Base-by-base conservation (phyloP, 2,329 filamentous ascomycete species). In the Colletotrichum paranaense region DNA sequence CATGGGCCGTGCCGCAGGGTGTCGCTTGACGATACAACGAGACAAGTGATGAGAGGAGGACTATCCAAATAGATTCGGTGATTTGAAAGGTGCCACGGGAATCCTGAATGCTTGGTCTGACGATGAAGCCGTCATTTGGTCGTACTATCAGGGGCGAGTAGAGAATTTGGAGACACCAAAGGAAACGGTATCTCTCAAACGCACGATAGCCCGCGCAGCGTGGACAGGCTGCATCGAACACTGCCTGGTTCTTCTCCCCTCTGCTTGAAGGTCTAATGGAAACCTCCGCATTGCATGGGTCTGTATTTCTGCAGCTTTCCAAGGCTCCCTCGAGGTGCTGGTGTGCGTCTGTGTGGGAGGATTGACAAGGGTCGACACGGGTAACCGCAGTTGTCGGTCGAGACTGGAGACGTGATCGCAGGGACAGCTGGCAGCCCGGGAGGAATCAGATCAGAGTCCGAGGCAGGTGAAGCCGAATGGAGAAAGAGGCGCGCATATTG, bases 21-120 rank as follows among this genome's bases (percentile, higher is more conserved):
- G 58, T 72, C 58, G 68, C 68, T 68, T 69, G 65, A 72, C 49
- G 35, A 63, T 49, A 62, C 68, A 32, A 49, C 46, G 30, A 58
- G 65, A 63, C 42, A 53, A 46, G 42, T 26, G 30, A 28, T 2
- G 42, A 30, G 22, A 58, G 49, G 46, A 22, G 19, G 26, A 42
- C 19, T 8, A 7, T 35, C 26, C n/a, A 57, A 22, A 24, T 24
- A 42, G 11, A 38, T 62, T 64, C n/a, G 30, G 64, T 57, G 35
- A n/a, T 35, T 28, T 16, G 57, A 19, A 49, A 49, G 24, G 28
- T 22, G 32, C 12, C 28, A 35, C 30, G 26, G 67, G n/a, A 28
- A 46, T 4, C 26, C 4, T 35, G 24, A 19, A 5, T 4, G 2
- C 30, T 22, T 60, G 32, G 38, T 8, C 35, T 22, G 24, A n/a